A percentile compares a stretch with the other conserved stretches of the same genome.
These are phyloP conservation scores for Sporodiniella umbellata DNA, from an alignment of 371 early-diverging fungal genomes.

Conservation along the genomic window DNA sequence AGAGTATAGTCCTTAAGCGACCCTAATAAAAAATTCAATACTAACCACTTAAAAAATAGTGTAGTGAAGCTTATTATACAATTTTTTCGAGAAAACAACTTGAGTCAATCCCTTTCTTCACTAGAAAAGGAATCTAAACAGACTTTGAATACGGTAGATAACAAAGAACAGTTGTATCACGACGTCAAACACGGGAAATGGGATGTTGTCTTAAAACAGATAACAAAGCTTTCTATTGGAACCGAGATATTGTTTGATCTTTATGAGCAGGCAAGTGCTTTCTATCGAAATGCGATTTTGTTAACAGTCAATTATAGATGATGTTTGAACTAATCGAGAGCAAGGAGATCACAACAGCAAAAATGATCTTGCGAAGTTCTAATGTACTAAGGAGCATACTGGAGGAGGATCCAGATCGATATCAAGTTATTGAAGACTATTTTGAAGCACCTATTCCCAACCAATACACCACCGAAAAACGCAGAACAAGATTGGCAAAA, in stretches of 20 bases:
- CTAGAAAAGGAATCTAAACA: slow-evolving; percentile 83
- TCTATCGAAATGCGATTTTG: too few species aligned
- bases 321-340: slow-evolving; percentile 82
- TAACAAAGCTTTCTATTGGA: slow-evolving; percentile 65
- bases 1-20: slow-evolving; percentile 45
- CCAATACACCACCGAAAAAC: slow-evolving; percentile 58
- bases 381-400: slow-evolving; percentile 78
- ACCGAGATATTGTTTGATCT: slow-evolving; percentile 72
- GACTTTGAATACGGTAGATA: slow-evolving; percentile 81
- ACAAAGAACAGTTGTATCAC: slow-evolving; percentile 60
- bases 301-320: slow-evolving; percentile 45
- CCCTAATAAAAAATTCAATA: background rate
- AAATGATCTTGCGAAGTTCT: slow-evolving; percentile 82
- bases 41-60: slow-evolving; percentile 33
- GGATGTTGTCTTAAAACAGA: slow-evolving; percentile 81
- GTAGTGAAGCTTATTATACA: slow-evolving; percentile 88
- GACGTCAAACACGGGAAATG: slow-evolving; percentile 81
- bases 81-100: slow-evolving; percentile 87
- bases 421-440: slow-evolving; percentile 73
- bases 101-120: slow-evolving; percentile 63
- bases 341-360: slow-evolving; percentile 79
- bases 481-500: slow-evolving; percentile 49
- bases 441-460: slow-evolving; percentile 63
- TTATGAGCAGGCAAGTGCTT: slow-evolving; percentile 76
- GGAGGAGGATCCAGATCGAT: slow-evolving; percentile 75